Base-by-base conservation (phyloP, 768 basidiomycete species). In the Thelephora ganbajun region DNA sequence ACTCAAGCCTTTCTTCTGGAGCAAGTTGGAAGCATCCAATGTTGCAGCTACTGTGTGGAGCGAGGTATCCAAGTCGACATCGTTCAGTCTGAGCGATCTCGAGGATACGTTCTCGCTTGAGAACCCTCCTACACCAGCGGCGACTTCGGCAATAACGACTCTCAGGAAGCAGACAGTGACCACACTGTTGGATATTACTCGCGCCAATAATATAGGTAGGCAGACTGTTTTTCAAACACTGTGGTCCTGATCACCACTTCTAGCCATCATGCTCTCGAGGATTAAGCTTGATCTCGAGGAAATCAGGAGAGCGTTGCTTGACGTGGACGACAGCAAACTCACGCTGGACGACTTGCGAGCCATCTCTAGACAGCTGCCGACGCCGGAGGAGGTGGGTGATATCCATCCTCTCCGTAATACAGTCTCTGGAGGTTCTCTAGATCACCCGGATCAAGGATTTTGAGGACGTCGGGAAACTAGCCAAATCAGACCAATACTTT, bases 1-100 rank as follows among this genome's bases (percentile, higher is more conserved):
- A 43, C 60, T 88, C 45, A 83, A 84, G 61, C 86, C 92, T 2
- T 91, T 96, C 67, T 90, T 90, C 61, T 94, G 92, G 91, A 83
- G 79, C 53, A 93, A 94, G 55, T 51, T 92, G 4, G 64, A 70
- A n/a, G 59, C 58, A 11, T 54, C 67, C 6, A 57, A 64, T 5
- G 54, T 72, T 3, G 51, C 54, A 2, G 56, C 71, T 6, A 84
- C 84, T 1, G 70, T 97, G 9, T 97, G 89, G 88, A 70, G 67
- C 45, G 80, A 85, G 23, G 50, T 76, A 9, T 56, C 63, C 3
- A n/a, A 59, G 0, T 57, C 62, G 11, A 52, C 72, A 0, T 51
- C 67, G 3, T 67, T 90, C 41, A 71, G 79, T 47, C 59, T 91
- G 54, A 69, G 70, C 3, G 90, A 91, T 56, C 65, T 97, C 23